A percentile compares a stretch with the other conserved stretches of the same genome.
These are phyloP conservation scores for Solanum hybrid DNA, from an alignment of 305 asterid genomes.

Conservation along the genomic window DNA sequence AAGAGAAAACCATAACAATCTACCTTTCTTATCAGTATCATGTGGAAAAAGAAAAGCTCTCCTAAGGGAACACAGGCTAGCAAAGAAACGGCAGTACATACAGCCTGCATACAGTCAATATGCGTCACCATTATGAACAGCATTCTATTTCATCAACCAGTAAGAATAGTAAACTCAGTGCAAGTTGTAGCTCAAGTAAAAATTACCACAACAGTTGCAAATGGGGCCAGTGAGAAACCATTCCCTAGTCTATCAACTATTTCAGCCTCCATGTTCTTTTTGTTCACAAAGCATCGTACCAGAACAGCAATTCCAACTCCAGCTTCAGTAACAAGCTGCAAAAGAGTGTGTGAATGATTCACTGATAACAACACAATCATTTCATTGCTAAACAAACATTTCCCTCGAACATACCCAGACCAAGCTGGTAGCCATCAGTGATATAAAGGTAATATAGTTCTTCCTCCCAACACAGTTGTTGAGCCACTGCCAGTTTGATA, in stretches of 20 bases:
- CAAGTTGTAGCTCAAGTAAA: conserved; percentile 5
- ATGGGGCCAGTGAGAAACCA: conserved; percentile 95
- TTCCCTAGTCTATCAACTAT: conserved; percentile 90
- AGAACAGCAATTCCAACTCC: conserved; percentile 88
- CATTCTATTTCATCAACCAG: not conserved
- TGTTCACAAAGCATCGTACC: conserved; percentile 74
- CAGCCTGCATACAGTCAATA: conserved; percentile 44
- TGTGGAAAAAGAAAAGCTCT: conserved; percentile 97
- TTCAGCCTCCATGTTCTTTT: conserved; percentile 66
- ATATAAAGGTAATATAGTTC: conserved; percentile 72
- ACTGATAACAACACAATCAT: conserved; percentile 9
- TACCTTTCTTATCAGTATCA: conserved; percentile 84
- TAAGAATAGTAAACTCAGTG: not conserved
- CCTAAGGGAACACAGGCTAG: conserved; percentile 90
- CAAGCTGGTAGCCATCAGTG: conserved; percentile 80
- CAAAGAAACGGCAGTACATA: conserved; percentile 82
- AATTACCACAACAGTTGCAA: conserved; percentile 93
- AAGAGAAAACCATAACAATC: conserved; percentile 7
- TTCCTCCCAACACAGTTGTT: conserved; percentile 95
- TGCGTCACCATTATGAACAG: not conserved
- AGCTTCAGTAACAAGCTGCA: conserved; percentile 74
- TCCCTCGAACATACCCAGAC: conserved; percentile 67
- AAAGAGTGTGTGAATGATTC: conserved; percentile 20
- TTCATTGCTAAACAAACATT: not conserved
- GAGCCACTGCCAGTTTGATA: conserved; percentile 68